A percentile compares a stretch with the other conserved stretches of the same genome.
These are phyloP conservation scores for Lactifluus volemus DNA, from an alignment of 768 basidiomycete genomes.

Conservation along the genomic window DNA sequence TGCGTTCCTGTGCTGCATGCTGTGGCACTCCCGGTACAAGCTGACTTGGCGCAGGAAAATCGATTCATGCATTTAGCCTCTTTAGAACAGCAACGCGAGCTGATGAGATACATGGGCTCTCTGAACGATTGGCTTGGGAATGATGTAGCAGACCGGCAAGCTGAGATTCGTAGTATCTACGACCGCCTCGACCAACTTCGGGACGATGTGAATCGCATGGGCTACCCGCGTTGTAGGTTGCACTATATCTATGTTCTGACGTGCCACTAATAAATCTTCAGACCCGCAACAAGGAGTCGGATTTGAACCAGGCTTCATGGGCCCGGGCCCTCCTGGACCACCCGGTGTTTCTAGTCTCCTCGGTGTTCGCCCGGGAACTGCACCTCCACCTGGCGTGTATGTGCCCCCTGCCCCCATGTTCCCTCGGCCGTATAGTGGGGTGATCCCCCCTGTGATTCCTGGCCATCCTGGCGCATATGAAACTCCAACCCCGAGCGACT, in stretches of 20 bases:
- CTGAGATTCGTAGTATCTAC: conserved; percentile 57
- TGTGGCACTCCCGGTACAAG: background rate
- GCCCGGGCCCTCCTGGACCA: background rate
- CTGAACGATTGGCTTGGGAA: conserved; percentile 74
- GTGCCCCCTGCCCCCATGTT: background rate
- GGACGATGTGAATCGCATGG: conserved; percentile 36
- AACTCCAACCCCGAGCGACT: conserved; percentile 3
- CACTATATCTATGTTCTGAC: no score
- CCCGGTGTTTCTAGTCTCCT: background rate
- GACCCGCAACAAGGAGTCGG: background rate
- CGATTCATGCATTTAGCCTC: conserved; percentile 64
- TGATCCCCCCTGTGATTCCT: background rate
- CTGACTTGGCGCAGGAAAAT: conserved; percentile 48
- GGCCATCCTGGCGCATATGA: background rate
- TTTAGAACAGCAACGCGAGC: conserved; percentile 68
- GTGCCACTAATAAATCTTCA: conserved; percentile 14
- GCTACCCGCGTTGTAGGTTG: background rate
- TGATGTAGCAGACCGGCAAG: conserved; percentile 72
- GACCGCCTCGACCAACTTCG: conserved; percentile 48
- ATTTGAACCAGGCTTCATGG: conserved; percentile 5
- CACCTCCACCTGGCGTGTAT: background rate
- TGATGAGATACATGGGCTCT: conserved; percentile 70
- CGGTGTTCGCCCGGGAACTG: background rate
- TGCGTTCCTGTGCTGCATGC: conserved; percentile 27
- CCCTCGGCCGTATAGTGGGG: background rate